Evolutionary conservation across 2,329 filamentous ascomycete genomes (phyloP), one percentile per base, ranked within the genome.

Genomic region (Talaromyces sp.): DNA sequence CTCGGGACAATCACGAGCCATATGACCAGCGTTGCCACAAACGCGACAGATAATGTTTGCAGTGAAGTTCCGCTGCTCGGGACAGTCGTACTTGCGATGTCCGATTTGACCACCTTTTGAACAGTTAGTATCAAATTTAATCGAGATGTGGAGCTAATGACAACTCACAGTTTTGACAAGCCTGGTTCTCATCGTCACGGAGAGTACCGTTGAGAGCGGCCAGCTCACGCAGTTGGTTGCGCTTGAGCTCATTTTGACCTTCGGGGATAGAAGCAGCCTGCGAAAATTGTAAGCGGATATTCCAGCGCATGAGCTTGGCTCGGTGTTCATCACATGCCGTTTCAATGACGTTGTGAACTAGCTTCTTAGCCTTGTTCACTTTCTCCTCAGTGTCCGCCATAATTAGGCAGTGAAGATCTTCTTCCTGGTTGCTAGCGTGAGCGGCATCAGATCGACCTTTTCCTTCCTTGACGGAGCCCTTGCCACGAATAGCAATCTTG

Each of bases 341-440:
- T 77, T 99, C 94, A 70, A 99, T 97, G 69, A 99, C 89, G 64
- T 97, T 97, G 77, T 99, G 93, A 60, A 99, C 96, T 57, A 97
- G 78, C 77, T 96, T 91, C 82, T 97, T 99, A 62, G 94, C 94
- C 78, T 97, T 99, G 81, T 96, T 96, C 72, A 99, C 92, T 80
- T 99, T 99, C 59, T 99, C 94, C 79, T 99, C 95, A 33, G 93
- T 97, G 70, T 99, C 94, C 69, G 94, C 94, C 94, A 99, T 99
- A 79, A 99, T 97, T 72, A 99, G 81, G 77, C 94, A 99, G 78
- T 99, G 94, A 52, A 99, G 83, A 74, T 99, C 94, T 79, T 99
- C 94, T 81, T 99, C 94, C 83, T 99, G 94, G 82, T 99, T 99
- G 84, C 94, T 97, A 75, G 93, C 91, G 77, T 99, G 94, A 79